Base-by-base conservation (phyloP, 176 grass and related monocot genomes). In the Tuctoria greenei region DNA sequence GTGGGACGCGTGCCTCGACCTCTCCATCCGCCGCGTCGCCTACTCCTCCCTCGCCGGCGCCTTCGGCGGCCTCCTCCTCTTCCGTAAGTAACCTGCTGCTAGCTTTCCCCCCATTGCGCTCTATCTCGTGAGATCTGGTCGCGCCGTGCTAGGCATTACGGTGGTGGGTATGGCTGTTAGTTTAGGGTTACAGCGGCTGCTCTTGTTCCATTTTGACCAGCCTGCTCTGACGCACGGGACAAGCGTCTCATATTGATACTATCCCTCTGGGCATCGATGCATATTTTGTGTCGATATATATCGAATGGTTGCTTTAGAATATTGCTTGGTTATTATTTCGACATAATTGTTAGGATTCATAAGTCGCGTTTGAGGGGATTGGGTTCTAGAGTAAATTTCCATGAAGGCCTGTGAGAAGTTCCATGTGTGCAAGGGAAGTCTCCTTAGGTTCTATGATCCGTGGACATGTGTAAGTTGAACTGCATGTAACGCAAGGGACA, bases 1-100 rank as follows among this genome's bases (percentile, higher is more conserved):
- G 84, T 97, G 94, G 90, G 88, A 97, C 69, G 86, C 86, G 10
- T 97, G 94, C 79, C 77, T 97, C 56, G 94, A 97, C 78, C 71
- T 97, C 88, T 86, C 90, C 74, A 86, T 97, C 81, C 90, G 94
- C 73, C 88, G 94, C 55, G 83, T 97, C 61, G 75, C 86, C 57
- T 97, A 97, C 71, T 88, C 90, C 64, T 91, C 93, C 75, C 61
- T 97, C 60, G 83, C 81, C 74, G 93, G 93, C 71, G 83, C 90
- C 81, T 97, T 97, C 62, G 45, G 78, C 18, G 90, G 85, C 78
- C 88, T 97, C 74, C 78, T 97, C 81, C 79, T 97, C 47, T 91
- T 93, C 66, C 88, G 94, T 97, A 84, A 68, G 90, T 21, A 43
- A 17, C 26, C 4, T 44, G 8, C 16, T 4, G 16, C n/a, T 21